These are phyloP conservation scores for Pleurotus citrinopileatus DNA, from an alignment of 768 basidiomycete species.

Conservation along the genomic window DNA sequence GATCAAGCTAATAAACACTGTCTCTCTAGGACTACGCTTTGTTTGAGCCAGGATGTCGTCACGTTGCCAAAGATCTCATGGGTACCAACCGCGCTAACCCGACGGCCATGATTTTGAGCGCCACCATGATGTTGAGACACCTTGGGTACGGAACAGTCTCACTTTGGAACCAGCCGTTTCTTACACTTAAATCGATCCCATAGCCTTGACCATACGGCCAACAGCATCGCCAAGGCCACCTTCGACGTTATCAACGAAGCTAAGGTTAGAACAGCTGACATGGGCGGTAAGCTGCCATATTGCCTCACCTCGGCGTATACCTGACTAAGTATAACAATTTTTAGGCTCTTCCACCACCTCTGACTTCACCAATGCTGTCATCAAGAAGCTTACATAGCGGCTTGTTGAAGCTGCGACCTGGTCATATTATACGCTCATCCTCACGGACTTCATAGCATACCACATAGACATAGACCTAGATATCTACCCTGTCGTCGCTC, in stretches of 20 bases:
- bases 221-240: slow-evolving; percentile 88
- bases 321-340: slow-evolving; percentile 12
- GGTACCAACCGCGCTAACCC: slow-evolving; percentile 96
- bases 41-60: slow-evolving; percentile 98
- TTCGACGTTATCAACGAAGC: slow-evolving; percentile 90
- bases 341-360: slow-evolving; percentile 86
- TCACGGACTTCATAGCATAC: neutral
- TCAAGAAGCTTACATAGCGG: slow-evolving; percentile 61
- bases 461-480: slow-evolving; percentile 16
- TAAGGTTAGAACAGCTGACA: slow-evolving; percentile 89
- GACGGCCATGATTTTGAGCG: slow-evolving; percentile 94
- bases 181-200: slow-evolving; percentile 14
- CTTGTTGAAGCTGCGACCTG: neutral
- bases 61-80: slow-evolving; percentile 94
- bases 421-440: neutral
- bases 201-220: slow-evolving; percentile 90
- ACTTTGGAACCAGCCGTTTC: neutral
- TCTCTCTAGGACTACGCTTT: slow-evolving; percentile 85
- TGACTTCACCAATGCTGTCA: slow-evolving; percentile 92
- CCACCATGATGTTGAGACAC: slow-evolving; percentile 97
- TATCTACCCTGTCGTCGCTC: slow-evolving; percentile 6
- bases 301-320: neutral
- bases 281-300: slow-evolving; percentile 69
- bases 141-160: slow-evolving; percentile 67
- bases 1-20: slow-evolving; percentile 5